A percentile compares a stretch with the other conserved stretches of the same genome.
These are phyloP conservation scores for Fusarium paranaense DNA, from an alignment of 2,329 filamentous ascomycete genomes.

Conservation along the genomic window DNA sequence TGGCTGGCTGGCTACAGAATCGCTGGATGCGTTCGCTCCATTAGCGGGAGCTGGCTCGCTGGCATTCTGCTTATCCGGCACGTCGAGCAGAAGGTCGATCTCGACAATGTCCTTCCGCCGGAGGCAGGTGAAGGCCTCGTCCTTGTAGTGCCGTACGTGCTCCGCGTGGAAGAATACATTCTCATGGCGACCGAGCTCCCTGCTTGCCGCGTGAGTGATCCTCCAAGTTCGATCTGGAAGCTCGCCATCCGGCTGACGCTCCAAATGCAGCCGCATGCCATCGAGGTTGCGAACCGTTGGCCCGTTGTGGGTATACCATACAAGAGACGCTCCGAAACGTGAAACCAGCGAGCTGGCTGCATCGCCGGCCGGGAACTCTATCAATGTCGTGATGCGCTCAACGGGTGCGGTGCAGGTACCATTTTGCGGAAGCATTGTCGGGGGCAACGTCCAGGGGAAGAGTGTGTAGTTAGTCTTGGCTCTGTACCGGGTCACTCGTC, in stretches of 20 bases:
- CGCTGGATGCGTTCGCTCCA: conserved; percentile 28
- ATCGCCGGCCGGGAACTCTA: conserved; percentile 69
- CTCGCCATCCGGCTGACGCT: conserved; percentile 67
- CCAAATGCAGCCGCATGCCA: conserved; percentile 73
- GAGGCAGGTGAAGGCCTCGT: conserved; percentile 85
- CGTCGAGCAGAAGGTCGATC: conserved; percentile 68
- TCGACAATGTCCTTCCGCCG: conserved; percentile 80
- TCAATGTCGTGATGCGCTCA: conserved; percentile 75
- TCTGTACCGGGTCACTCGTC: conserved; percentile 53
- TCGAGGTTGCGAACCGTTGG: conserved; percentile 65
- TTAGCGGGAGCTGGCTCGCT: conserved; percentile 35
- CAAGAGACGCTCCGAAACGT: conserved; percentile 49
- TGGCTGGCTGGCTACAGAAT: conserved; percentile 12
- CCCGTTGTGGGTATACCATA: conserved; percentile 51
- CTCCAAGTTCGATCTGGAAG: conserved; percentile 66
- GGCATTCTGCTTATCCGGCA: conserved; percentile 41
- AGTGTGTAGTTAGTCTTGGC: conserved; percentile 83
- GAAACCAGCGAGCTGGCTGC: conserved; percentile 48
- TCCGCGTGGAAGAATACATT: conserved; percentile 83
- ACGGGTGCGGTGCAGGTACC: conserved; percentile 82
- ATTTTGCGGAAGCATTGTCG: conserved; percentile 77
- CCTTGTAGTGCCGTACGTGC: conserved; percentile 79
- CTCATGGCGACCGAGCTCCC: conserved; percentile 87
- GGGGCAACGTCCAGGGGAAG: conserved; percentile 93
- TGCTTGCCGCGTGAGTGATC: conserved; percentile 83